phyloP scores from a whole-genome alignment of 768 basidiomycete genomes.

The Roridomyces roridus region DNA sequence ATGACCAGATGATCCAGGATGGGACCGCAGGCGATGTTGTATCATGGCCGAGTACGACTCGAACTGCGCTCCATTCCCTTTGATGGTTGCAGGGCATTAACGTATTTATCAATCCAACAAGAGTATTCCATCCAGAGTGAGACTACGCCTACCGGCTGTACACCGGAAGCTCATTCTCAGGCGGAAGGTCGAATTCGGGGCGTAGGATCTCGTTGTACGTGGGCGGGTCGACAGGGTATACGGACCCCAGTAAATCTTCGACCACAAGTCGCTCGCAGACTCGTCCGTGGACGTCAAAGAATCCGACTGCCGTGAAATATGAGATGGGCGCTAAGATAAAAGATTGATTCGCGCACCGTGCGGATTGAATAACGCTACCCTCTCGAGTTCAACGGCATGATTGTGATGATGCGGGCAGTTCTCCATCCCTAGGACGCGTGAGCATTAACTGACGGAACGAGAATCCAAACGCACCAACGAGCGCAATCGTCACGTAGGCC shows the following conservation, averaged over 20 bases:
- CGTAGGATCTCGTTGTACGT: slow-evolving; percentile 4
- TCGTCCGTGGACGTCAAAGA: slow-evolving; percentile 4
- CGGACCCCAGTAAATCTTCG: slow-evolving; percentile 6
- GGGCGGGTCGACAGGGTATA: slow-evolving; percentile 6
- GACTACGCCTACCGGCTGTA: background rate
- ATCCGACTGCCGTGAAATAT: background rate
- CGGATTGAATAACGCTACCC: slow-evolving; percentile 1
- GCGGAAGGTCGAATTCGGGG: slow-evolving; percentile 1
- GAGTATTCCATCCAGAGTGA: too few species aligned
- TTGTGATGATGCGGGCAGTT: slow-evolving; percentile 7
- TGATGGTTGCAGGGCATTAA: too few species aligned
- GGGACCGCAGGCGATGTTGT: too few species aligned
- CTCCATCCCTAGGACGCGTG: background rate
- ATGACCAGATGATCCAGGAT: too few species aligned
- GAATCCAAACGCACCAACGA: slow-evolving; percentile 6
- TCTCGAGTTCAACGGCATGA: slow-evolving; percentile 5
- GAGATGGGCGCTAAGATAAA: background rate
- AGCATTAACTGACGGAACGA: too few species aligned
- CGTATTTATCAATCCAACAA: too few species aligned
- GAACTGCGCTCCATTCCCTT: too few species aligned
- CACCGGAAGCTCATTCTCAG: background rate
- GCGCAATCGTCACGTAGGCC: slow-evolving; percentile 8
- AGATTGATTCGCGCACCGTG: background rate
- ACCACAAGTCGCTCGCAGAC: slow-evolving; percentile 6
- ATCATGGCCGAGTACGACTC: too few species aligned